phyloP scores from a whole-genome alignment of 306 rosid genomes.

The Cyamopsis tetragonoloba region DNA sequence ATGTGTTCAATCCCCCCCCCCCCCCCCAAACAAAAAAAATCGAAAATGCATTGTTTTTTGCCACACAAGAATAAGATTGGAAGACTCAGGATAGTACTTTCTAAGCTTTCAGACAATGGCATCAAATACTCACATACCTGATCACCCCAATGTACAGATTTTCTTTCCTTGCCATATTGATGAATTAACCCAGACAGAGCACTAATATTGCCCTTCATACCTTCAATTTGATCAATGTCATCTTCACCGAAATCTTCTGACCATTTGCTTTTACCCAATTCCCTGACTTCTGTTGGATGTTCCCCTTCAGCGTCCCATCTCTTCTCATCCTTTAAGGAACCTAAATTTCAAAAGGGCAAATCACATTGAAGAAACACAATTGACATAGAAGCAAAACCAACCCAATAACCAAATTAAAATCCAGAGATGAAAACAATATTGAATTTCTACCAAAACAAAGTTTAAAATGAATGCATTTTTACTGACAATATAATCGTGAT shows the following conservation, averaged over 20 bases:
- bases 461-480: background rate
- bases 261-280: slow-evolving; percentile 96
- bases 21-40: slow-evolving; percentile 12
- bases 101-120: slow-evolving; percentile 22
- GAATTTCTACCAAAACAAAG: background rate
- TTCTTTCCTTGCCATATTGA: slow-evolving; percentile 70
- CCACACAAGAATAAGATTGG: slow-evolving; percentile 4
- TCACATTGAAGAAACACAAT: slow-evolving; percentile 7
- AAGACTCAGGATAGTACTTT: slow-evolving; percentile 23
- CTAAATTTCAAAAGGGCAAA: slow-evolving; percentile 31
- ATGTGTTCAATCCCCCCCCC: slow-evolving; percentile 14
- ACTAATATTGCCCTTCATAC: slow-evolving; percentile 54
- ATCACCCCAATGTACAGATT: slow-evolving; percentile 95
- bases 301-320: slow-evolving; percentile 61
- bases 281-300: slow-evolving; percentile 65
- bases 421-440: background rate
- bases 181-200: slow-evolving; percentile 87
- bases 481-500: background rate
- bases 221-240: slow-evolving; percentile 46
- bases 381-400: slow-evolving; percentile 4
- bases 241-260: slow-evolving; percentile 72
- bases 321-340: slow-evolving; percentile 43
- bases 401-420: background rate
- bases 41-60: background rate
- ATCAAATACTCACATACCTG: slow-evolving; percentile 54